Base-by-base conservation (phyloP, 805 yeast genomes). In the Wickerhamomyces chambardii region DNA sequence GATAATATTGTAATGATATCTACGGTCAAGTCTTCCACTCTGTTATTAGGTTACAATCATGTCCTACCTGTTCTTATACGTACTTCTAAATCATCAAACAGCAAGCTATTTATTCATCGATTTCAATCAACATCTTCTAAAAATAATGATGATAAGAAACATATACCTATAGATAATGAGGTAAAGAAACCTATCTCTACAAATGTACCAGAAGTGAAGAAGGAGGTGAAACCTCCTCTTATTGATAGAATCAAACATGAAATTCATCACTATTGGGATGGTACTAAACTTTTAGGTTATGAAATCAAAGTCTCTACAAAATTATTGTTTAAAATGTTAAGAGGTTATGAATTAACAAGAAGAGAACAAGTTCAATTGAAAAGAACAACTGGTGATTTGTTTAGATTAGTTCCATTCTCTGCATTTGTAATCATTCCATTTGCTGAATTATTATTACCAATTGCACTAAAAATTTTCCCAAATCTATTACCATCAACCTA, bases 401-500 rank as follows among this genome's bases (percentile, higher is more conserved):
- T 80, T 18, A 75, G 97, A 51, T 63, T 92, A 38, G 90, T 92
- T 31, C 98, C 98, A 14, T 90, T 90, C 61, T 78, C 94, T 35
- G 79, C 92, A 67, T 90, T 90, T 58, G 71, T 90, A 15, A 58
- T 90, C 37, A 78, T 90, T 32, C 98, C 98, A 29, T 90, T 90
- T 63, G 97, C 97, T 4, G 98, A 90, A 60, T 64, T 90, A 36
- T 66, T 90, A 44, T 66, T 90, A 33, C 98, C 98, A 0, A 59
- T 90, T 28, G 97, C 96, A 2, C 63, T 90, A 41, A 84, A 84
- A 59, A 41, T 90, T n/a, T 90, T 92, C 76, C 98, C 98, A 53
- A 85, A 85, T 55, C 59, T 90, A 48, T 68, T 90, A 37, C 98
- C 98, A 6, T 86, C 96, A 24, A 92, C 98, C 5, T 90, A 85